Base-by-base conservation (phyloP, 2,329 filamentous ascomycete genomes). In the Mollisia scopiformis region DNA sequence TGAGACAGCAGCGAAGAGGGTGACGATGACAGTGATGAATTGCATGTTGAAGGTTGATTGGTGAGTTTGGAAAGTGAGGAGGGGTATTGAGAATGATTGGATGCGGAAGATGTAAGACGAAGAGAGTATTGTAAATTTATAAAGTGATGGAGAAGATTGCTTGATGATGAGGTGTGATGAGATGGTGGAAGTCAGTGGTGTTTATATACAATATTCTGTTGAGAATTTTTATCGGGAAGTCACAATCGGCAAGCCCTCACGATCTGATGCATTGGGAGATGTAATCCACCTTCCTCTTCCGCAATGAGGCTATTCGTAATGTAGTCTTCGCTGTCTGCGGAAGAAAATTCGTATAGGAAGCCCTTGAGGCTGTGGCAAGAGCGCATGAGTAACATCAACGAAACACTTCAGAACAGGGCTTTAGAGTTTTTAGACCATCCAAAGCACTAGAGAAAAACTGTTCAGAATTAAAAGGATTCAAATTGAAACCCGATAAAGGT, bases 21-120 rank as follows among this genome's bases (percentile, higher is more conserved):
- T 19, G 14, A 35, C n/a, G 37, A 55, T 25, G n/a, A 39, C 16
- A 21, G 52, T 46, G 25, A 55, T n/a, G 52, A 55, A 55, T 43
- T 55, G 52, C 52, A 55, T 55, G 14, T n/a, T 55, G 35, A 55
- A 41, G 33, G 33, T 41, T 43, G 19, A 21, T 41, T 41, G 13
- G 46, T 5, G 13, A 27, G n/a, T 23, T 27, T 16, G 43, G 10
- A 46, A 21, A 46, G 14, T 6, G 10, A 25, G 30, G 16, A 21
- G 30, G 14, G 16, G 21, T 41, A 4, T 11, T 30, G 23, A 30
- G n/a, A 6, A 4, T 21, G 37, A 28, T n/a, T 41, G 16, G 31
- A 10, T 39, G n/a, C 25, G 4, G 14, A 37, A 23, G n/a, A 53
- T 8, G 6, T n/a, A 16, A 37, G 25, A 19, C n/a, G 33, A n/a